Evolutionary conservation across 2,329 filamentous ascomycete genomes (phyloP).

Genomic region (Epichloe gansuensis): DNA sequence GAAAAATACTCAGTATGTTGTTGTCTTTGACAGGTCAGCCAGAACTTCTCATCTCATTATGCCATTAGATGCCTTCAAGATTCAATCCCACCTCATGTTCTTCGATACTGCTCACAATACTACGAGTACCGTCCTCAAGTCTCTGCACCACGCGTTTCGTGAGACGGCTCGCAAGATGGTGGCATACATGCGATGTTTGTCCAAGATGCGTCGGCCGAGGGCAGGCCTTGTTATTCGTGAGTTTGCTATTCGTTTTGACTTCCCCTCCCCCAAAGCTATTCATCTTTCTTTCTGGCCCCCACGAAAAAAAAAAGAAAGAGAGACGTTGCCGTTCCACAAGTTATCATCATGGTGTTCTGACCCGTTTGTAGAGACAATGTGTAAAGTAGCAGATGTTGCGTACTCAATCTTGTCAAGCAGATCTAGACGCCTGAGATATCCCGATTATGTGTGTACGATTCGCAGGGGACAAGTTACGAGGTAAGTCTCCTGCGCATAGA

Average conservation of each 20-base stretch:
- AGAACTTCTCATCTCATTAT: too few relatives aligned
- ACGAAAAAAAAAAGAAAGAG: too few relatives aligned
- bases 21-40: too few relatives aligned
- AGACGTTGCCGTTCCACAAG: too few relatives aligned
- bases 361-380: slow-evolving; percentile 43
- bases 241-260: slow-evolving; percentile 13
- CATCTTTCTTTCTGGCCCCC: neutral
- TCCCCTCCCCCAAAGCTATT: neutral
- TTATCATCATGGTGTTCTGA: neutral
- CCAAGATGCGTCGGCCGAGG: slow-evolving; percentile 41
- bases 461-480: slow-evolving; percentile 47
- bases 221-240: slow-evolving; percentile 50
- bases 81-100: slow-evolving; percentile 76
- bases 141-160: slow-evolving; percentile 60
- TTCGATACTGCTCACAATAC: slow-evolving; percentile 73
- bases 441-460: slow-evolving; percentile 46
- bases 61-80: slow-evolving; percentile 54
- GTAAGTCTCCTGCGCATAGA: slow-evolving; percentile 30
- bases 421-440: slow-evolving; percentile 30
- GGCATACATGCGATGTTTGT: slow-evolving; percentile 49
- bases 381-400: slow-evolving; percentile 52
- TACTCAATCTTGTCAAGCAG: slow-evolving; percentile 50
- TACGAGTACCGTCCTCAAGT: slow-evolving; percentile 53
- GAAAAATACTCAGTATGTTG: slow-evolving; percentile 58
- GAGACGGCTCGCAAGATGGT: slow-evolving; percentile 70